Evolutionary conservation across 2,329 filamentous ascomycete species (phyloP), one percentile per base, ranked within the genome.

Genomic region (Ceratocystis albifundus): DNA sequence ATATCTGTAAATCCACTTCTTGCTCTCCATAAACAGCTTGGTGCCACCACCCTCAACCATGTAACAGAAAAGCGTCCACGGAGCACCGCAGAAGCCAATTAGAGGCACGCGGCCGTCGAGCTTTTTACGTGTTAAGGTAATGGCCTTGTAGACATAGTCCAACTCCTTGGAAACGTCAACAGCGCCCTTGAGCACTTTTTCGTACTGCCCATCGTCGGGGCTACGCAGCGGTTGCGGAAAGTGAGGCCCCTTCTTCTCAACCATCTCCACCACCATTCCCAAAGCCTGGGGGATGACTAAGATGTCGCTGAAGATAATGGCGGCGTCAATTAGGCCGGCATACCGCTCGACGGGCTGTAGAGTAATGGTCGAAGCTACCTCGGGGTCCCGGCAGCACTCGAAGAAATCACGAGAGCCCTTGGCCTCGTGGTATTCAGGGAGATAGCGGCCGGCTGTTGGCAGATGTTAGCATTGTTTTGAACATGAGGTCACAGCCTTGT

Each of bases 281-380:
- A 99, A 89, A 41, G 94, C 94, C 78, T 99, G 94, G 0, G 94
- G 94, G 69, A 99, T 92, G 59, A 99, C 94, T 46, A 99, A 84
- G 70, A 99, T 99, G 75, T 99, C 94, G 66, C 90, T 96, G 81
- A 99, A 99, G 76, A 99, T 99, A 73, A 99, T 99, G 68, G 94
- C 92, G 32, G 91, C 93, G 76, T 99, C 94, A 71, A 99, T 85
- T 69, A 99, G 86, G 55, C 91, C 92, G 53, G 83, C 87, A 74
- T 87, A 99, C 65, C 94, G 90, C 72, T 96, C 91, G 72, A 99
- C 87, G 65, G 94, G 94, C 77, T 99, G 94, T 32, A 99, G 83
- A 4, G 94, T 99, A 71, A 99, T 80, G 48, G 89, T 95, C 41
- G 91, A 96, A 63, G 94, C 90, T 70, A 97, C 87, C 76, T 97